Evolutionary conservation across 2,329 filamentous ascomycete species (phyloP), one percentile per base, ranked within the genome.

Genomic region (Bretziella fagacearum): DNA sequence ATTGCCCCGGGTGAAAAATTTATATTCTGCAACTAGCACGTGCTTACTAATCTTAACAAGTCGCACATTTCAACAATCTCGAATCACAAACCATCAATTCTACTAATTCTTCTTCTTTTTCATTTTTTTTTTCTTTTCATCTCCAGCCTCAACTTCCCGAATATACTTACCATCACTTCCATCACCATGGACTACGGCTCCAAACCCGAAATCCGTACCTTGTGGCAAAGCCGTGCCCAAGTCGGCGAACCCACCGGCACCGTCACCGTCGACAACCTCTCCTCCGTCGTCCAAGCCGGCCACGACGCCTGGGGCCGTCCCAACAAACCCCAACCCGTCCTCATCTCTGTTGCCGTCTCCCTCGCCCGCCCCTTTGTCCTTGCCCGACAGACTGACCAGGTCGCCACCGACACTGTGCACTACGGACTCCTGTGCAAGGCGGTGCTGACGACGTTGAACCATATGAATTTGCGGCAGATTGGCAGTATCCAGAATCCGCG

Each of bases 381-480:
- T 0, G 73, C 79, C 1, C 74, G 77, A 0, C 55, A 65, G 1
- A 60, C 60, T 3, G 82, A 87, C 61, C 63, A 63, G 6, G 69
- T 87, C 27, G 70, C 74, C 39, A 60, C 62, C n/a, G 81, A 81
- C 57, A 86, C 82, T 2, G 74, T 85, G 20, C 79, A 87, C 62
- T 87, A 87, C 56, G 81, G 82, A 2, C 68, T 65, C 7, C 66
- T 86, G 11, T 78, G 75, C 63, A 84, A 85, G 62, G 66, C 67
- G 0, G 66, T 86, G 11, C 62, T 79, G 26, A 59, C 60, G 20
- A 63, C 63, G 10, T 56, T 78, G 22, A 59, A 62, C 39, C 52
- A 59, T n/a, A 54, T 57, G 37, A 49, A 51, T 22, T 17, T 48
- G 45, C 25, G 45, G 2, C 41, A 51, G 35, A 30, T 45, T 18